Evolutionary conservation across 768 basidiomycete species (phyloP), one percentile per base, ranked within the genome.

Genomic region (Calocera cornea): DNA sequence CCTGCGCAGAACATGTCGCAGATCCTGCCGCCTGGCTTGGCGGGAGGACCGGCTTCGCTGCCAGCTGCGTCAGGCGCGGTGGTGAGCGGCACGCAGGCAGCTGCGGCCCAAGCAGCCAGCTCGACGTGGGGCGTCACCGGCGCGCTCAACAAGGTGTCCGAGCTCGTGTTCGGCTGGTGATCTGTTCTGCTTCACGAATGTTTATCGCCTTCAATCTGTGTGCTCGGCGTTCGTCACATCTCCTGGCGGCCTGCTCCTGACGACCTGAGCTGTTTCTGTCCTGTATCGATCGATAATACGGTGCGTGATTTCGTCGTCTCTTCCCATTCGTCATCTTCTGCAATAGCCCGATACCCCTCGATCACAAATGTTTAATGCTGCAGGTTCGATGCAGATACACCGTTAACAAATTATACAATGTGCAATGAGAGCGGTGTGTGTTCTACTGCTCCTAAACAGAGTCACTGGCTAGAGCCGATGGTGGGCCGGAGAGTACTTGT

Each of bases 311-410:
- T 24, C 16, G 8, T 47, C 44, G 44, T 47, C 19, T 19, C 19
- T 7, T 8, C 7, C 19, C 7, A 5, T 47, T 3, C 54, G 31
- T 33, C 14, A 16, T 60, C n/a, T 16, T 60, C 54, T 60, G 54
- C 54, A 60, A 33, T 33, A 60, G 27, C 54, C 31, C 27, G 54
- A 60, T 60, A 60, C 54, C 54, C n/a, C 54, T 60, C 54, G 24
- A 33, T 31, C 24, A 31, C 31, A 11, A 33, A 29, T 33, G 27
- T 16, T 29, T 16, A 60, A 60, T 60, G 36, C 24, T 8, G 44
- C 44, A 47, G 19, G 40, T 41, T 41, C 19, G 19, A 41, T n/a
- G 19, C 40, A 41, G 40, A 47, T 47, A 8, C 24, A 24, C 3
- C 19, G 54, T 10, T 7, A 19, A 60, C 31, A 60, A 2, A 5